These are phyloP conservation scores for Starmerella bombicola DNA, from an alignment of 805 yeast genomes.

Conservation along the genomic window DNA sequence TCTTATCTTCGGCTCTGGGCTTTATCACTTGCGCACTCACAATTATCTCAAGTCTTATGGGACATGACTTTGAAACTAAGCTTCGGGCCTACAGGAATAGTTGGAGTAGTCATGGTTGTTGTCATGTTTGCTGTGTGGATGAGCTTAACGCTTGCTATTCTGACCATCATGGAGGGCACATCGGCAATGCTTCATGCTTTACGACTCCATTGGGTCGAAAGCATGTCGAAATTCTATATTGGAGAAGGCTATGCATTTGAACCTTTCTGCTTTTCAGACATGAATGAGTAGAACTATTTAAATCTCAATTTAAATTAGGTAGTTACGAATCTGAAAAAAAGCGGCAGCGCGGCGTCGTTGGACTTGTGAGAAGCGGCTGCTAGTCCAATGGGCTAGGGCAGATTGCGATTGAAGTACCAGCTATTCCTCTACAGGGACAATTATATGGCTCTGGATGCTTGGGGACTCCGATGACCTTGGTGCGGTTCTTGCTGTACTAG, in stretches of 20 bases:
- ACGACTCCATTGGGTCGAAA: constrained; percentile 98
- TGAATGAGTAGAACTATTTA: not conserved
- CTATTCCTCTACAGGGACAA: not conserved
- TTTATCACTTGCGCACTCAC: constrained; percentile 90
- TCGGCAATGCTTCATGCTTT: constrained; percentile 98
- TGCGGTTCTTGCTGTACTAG: constrained; percentile 21
- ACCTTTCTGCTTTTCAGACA: constrained; percentile 58
- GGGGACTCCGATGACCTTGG: constrained; percentile 25
- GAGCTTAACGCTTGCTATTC: constrained; percentile 72
- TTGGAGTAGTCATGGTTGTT: constrained; percentile 65
- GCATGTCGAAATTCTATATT: constrained; percentile 94
- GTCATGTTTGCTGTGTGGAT: constrained; percentile 91
- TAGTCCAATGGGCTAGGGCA: too few relatives aligned
- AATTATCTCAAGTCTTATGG: constrained; percentile 91
- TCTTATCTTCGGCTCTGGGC: constrained; percentile 97
- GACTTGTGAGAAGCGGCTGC: too few relatives aligned
- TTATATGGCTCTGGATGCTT: constrained; percentile 8
- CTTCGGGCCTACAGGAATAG: constrained; percentile 50
- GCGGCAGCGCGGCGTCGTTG: too few relatives aligned
- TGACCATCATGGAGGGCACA: constrained; percentile 97
- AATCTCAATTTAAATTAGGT: too few relatives aligned
- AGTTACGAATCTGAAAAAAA: too few relatives aligned
- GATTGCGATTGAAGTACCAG: too few relatives aligned
- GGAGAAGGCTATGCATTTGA: constrained; percentile 89
- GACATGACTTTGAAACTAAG: constrained; percentile 80